These are phyloP conservation scores for Tolypocladium paradoxum DNA, from an alignment of 2,329 filamentous ascomycete species.

Conservation along the genomic window DNA sequence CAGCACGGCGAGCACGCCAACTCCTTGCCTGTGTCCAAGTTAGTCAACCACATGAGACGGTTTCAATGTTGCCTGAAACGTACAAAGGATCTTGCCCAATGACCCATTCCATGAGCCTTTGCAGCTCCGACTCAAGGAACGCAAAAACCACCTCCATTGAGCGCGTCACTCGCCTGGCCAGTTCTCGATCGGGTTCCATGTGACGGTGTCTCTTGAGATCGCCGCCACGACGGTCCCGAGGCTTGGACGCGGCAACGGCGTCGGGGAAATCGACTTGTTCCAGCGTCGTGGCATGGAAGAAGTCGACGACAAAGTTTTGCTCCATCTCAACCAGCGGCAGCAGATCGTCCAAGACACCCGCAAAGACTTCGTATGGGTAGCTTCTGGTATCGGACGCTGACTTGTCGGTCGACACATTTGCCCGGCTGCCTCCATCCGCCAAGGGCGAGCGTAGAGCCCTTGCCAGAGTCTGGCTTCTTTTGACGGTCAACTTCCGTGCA, in stretches of 20 bases:
- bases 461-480: constrained; percentile 80
- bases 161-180: constrained; percentile 74
- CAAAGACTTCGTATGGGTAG: constrained; percentile 72
- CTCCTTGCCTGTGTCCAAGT: constrained; percentile 56
- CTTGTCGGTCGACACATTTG: constrained; percentile 46
- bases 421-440: constrained; percentile 44
- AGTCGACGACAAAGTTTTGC: constrained; percentile 94
- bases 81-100: constrained; percentile 71
- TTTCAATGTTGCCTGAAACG: constrained; percentile 25
- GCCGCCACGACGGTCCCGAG: constrained; percentile 57
- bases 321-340: constrained; percentile 79
- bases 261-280: constrained; percentile 77
- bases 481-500: constrained; percentile 85
- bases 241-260: constrained; percentile 53
- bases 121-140: constrained; percentile 69
- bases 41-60: constrained; percentile 1
- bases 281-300: constrained; percentile 87
- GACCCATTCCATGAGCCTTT: constrained; percentile 75
- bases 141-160: constrained; percentile 83
- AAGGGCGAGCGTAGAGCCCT: constrained; percentile 59
- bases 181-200: constrained; percentile 79
- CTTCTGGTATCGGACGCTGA: constrained; percentile 52
- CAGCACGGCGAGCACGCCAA: constrained; percentile 72
- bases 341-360: constrained; percentile 69
- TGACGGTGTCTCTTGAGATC: constrained; percentile 65